These are phyloP conservation scores for Candida nemodendra DNA, from an alignment of 805 yeast genomes.

Conservation along the genomic window DNA sequence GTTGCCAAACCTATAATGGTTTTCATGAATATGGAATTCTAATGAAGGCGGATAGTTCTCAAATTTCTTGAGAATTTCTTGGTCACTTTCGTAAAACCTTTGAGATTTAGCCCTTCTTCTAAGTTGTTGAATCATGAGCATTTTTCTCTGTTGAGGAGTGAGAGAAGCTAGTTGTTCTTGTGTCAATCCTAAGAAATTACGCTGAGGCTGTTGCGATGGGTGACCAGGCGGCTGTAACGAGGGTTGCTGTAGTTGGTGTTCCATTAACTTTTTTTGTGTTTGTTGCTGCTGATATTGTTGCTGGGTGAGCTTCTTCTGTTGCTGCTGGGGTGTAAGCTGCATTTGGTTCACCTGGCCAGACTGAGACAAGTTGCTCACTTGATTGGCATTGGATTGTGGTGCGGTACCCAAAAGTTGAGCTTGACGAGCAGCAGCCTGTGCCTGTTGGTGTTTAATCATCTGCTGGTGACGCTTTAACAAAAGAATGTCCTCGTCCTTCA, in stretches of 20 bases:
- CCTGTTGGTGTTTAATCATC: slow-evolving; percentile 29
- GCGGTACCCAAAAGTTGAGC: slow-evolving; percentile 14
- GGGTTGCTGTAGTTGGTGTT: slow-evolving; percentile 23
- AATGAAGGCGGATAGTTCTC: slow-evolving; percentile 76
- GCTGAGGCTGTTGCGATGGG: slow-evolving; percentile 23
- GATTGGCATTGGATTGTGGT: too few species aligned
- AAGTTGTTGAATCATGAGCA: slow-evolving; percentile 40
- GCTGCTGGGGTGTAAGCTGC: slow-evolving; percentile 24
- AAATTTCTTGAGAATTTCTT: slow-evolving; percentile 72
- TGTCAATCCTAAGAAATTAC: slow-evolving; percentile 24
- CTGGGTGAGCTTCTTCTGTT: slow-evolving; percentile 11
- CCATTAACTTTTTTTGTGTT: slow-evolving; percentile 23
- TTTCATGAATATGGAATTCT: slow-evolving; percentile 87
- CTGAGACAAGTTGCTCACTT: slow-evolving; percentile 9
- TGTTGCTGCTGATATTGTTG: slow-evolving; percentile 24
- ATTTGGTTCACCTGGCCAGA: slow-evolving; percentile 13
- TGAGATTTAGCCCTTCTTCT: slow-evolving; percentile 45
- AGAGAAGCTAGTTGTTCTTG: slow-evolving; percentile 33
- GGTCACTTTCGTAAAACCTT: slow-evolving; percentile 68
- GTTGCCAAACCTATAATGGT: slow-evolving; percentile 87
- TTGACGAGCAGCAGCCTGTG: slow-evolving; percentile 23
- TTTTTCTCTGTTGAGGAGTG: slow-evolving; percentile 41
- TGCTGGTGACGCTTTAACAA: slow-evolving; percentile 33
- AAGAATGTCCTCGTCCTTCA: slow-evolving; percentile 31
- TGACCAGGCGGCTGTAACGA: slow-evolving; percentile 21